Evolutionary conservation across 257 asterid species (phyloP).

Genomic region (Nicotiana sylvestris): DNA sequence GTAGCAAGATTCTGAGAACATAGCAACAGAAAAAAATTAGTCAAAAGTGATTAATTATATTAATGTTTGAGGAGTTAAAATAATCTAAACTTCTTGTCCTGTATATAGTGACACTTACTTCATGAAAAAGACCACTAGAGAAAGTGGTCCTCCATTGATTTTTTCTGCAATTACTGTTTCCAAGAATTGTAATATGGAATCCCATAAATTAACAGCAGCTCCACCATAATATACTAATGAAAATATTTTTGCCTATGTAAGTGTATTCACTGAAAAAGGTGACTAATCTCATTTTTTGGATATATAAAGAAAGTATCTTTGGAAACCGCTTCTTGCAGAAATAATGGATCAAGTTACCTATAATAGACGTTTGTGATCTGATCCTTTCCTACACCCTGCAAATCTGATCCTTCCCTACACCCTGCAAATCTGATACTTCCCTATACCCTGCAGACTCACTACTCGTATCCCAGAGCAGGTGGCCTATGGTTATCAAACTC

Average conservation of each 20-base stretch:
- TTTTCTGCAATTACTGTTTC: conserved; percentile 12
- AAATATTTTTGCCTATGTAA: not conserved
- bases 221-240: conserved; percentile 20
- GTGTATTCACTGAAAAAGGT: not conserved
- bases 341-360: no score
- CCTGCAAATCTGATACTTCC: no score
- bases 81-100: not conserved
- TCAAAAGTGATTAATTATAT: conserved; percentile 4
- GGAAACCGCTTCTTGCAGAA: not conserved
- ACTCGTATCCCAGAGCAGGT: no score
- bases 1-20: not conserved
- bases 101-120: not conserved
- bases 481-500: no score
- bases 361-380: no score
- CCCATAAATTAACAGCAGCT: conserved; percentile 18
- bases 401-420: no score
- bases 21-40: not conserved
- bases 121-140: conserved; percentile 18
- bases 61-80: not conserved
- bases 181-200: conserved; percentile 5
- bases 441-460: no score
- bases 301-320: not conserved
- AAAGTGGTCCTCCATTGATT: conserved; percentile 17
- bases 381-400: no score
- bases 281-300: not conserved